Conservation (phyloP, 148 eudicot genomes). For the Camellia granthamiana region DNA sequence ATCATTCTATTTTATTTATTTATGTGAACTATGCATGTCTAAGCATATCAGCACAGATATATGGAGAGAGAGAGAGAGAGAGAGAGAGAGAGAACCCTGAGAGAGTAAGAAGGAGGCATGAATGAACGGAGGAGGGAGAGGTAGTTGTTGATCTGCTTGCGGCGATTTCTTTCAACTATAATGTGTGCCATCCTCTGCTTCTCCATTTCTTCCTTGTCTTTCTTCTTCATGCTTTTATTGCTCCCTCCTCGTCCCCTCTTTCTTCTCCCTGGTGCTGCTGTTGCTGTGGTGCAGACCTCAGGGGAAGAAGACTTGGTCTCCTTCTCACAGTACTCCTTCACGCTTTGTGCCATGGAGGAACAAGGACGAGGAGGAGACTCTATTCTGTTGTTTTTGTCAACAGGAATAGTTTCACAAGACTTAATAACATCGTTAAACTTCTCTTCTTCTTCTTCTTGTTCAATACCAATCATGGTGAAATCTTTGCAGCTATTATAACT, state of each 20-base stretch:
- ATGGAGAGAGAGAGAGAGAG: background rate
- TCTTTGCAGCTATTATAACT: conserved; percentile 19
- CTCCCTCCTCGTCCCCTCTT: conserved; percentile 22
- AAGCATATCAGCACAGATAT: too few species aligned
- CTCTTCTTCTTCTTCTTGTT: background rate
- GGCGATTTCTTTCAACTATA: conserved; percentile 52
- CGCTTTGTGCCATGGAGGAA: background rate
- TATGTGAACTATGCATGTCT: too few species aligned
- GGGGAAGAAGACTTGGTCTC: conserved; percentile 12
- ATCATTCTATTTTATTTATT: too few species aligned
- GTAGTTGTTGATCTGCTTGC: conserved; percentile 54
- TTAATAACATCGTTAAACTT: too few species aligned
- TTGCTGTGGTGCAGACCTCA: background rate
- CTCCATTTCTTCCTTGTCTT: conserved; percentile 53
- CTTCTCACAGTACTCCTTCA: background rate
- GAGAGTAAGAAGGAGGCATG: conserved; percentile 58
- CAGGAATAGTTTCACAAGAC: too few species aligned
- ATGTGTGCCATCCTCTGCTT: conserved; percentile 66
- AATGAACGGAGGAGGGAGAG: conserved; percentile 52
- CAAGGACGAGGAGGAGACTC: conserved; percentile 14
- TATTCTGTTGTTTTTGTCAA: background rate
- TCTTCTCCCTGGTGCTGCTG: background rate
- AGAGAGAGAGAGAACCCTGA: conserved; percentile 32
- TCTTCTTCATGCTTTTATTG: conserved; percentile 34
- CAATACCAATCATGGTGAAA: conserved; percentile 9